Evolutionary conservation across 768 basidiomycete species (phyloP).

Genomic region (Kwoniella sp.): DNA sequence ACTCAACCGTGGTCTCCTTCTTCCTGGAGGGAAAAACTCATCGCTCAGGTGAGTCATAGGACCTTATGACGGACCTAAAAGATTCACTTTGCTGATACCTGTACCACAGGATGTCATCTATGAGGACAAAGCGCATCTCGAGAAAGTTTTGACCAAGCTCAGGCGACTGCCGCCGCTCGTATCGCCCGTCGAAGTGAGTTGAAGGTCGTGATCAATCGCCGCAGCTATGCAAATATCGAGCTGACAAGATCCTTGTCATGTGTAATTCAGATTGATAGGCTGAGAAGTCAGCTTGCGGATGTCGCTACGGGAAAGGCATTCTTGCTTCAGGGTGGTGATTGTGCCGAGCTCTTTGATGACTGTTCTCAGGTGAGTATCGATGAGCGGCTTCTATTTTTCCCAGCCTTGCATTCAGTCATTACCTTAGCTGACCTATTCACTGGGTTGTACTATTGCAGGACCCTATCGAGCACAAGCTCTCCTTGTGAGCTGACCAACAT

Average conservation of each 20-base stretch:
- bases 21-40: constrained; percentile 76
- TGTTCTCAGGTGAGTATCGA: constrained; percentile 72
- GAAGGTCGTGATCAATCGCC: not conserved
- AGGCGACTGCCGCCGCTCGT: constrained; percentile 82
- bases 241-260: not conserved
- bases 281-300: constrained; percentile 74
- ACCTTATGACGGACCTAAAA: too few species aligned
- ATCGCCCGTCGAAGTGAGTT: constrained; percentile 80
- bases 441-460: constrained; percentile 30
- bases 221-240: not conserved
- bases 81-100: too few species aligned
- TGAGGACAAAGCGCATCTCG: constrained; percentile 66
- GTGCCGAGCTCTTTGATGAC: constrained; percentile 91
- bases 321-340: constrained; percentile 94
- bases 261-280: constrained; percentile 47
- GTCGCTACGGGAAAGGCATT: constrained; percentile 89
- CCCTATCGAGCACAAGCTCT: constrained; percentile 56
- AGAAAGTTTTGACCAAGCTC: constrained; percentile 74
- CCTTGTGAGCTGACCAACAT: constrained; percentile 50
- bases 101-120: constrained; percentile 74
- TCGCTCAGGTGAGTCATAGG: constrained; percentile 72
- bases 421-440: not conserved
- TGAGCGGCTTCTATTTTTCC: too few species aligned
- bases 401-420: too few species aligned
- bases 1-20: constrained; percentile 66